Evolutionary conservation across 345 rosid species (phyloP).

Genomic region (Syzygium grande): DNA sequence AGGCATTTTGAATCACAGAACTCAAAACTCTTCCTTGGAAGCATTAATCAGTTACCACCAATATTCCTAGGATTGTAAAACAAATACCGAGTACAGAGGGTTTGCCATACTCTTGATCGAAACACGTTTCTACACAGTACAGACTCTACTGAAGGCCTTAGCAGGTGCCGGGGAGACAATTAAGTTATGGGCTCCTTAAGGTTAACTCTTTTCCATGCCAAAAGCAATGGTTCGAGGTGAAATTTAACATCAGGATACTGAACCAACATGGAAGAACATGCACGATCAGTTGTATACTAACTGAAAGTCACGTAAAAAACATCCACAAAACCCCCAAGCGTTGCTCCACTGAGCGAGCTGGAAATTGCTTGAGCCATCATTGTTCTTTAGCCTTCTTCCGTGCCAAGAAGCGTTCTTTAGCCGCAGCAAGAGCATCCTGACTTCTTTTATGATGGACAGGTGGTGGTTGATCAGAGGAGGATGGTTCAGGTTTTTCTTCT

Average conservation of each 20-base stretch:
- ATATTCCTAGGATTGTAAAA: neutral
- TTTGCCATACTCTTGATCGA: neutral
- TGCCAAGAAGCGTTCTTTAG: slow-evolving; percentile 70
- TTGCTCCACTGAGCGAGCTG: neutral
- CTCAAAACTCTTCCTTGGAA: neutral
- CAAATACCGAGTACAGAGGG: neutral
- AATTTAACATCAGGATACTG: neutral
- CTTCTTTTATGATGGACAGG: slow-evolving; percentile 52
- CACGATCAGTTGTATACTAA: neutral
- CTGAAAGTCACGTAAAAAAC: neutral
- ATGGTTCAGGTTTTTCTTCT: slow-evolving; percentile 19
- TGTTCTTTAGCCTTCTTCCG: slow-evolving; percentile 62
- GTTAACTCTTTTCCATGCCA: neutral
- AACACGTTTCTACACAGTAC: neutral
- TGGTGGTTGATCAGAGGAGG: slow-evolving; percentile 27
- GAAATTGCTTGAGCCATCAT: neutral
- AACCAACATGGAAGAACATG: neutral
- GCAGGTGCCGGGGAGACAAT: neutral
- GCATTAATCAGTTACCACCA: neutral
- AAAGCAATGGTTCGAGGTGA: neutral
- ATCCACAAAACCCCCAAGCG: neutral
- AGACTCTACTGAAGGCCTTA: neutral
- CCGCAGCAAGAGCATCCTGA: slow-evolving; percentile 65
- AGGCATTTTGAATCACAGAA: neutral
- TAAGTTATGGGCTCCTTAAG: neutral